Conservation (phyloP, 257 asterid species). For the Schizonepeta tenuifolia region DNA sequence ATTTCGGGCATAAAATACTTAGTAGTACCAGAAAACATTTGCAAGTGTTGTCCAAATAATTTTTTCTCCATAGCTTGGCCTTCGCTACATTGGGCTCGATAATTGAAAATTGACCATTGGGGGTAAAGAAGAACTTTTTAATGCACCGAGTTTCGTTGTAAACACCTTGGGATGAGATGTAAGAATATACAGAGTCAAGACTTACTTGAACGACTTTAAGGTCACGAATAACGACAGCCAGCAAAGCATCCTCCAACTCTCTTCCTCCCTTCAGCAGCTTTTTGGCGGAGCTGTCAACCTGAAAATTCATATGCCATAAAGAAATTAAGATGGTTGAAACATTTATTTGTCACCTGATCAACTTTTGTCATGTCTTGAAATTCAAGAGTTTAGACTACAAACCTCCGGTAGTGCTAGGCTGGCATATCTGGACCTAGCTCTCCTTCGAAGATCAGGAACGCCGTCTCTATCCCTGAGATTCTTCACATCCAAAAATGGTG, state of each 20-base stretch:
- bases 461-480: constrained; percentile 91
- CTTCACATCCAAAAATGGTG: constrained; percentile 51
- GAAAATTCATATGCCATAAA: constrained; percentile 29
- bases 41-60: neutral
- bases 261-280: constrained; percentile 73
- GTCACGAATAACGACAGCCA: constrained; percentile 83
- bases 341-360: constrained; percentile 16
- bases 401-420: constrained; percentile 80
- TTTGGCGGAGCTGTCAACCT: constrained; percentile 70
- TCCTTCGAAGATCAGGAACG: constrained; percentile 90
- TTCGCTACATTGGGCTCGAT: neutral
- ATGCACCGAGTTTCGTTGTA: neutral
- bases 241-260: constrained; percentile 71
- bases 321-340: constrained; percentile 28
- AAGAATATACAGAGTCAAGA: neutral
- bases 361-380: neutral
- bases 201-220: constrained; percentile 82
- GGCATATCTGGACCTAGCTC: constrained; percentile 79
- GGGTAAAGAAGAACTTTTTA: neutral
- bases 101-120: neutral
- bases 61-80: neutral
- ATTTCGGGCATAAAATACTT: constrained; percentile 32
- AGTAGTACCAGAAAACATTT: neutral
- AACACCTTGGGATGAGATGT: no score
- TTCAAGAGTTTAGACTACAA: constrained; percentile 10